A percentile compares a stretch with the other conserved stretches of the same genome.
These are phyloP conservation scores for Aquilaria agallochum DNA, from an alignment of 441 rosid species.

Conservation along the genomic window DNA sequence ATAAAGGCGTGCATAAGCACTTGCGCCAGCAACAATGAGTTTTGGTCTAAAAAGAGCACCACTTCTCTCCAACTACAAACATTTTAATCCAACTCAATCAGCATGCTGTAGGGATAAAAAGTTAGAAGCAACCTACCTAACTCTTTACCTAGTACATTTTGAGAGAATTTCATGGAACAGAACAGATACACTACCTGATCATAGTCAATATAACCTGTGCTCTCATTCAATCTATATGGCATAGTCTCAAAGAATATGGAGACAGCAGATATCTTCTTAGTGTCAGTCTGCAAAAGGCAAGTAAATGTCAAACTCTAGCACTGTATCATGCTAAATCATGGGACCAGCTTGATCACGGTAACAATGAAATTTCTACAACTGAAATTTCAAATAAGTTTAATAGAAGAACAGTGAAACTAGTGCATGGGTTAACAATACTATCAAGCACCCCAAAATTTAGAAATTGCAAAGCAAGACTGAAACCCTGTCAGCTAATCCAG, in stretches of 20 bases:
- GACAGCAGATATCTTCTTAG: constrained; percentile 96
- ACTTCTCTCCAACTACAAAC: constrained; percentile 78
- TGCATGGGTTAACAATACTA: too few relatives aligned
- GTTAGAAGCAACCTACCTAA: too few relatives aligned
- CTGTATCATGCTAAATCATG: constrained; percentile 1
- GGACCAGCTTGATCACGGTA: constrained; percentile 1
- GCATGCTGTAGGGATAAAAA: neutral
- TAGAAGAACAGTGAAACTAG: too few relatives aligned
- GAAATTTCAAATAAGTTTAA: too few relatives aligned
- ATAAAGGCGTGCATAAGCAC: constrained; percentile 96
- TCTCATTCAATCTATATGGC: constrained; percentile 93
- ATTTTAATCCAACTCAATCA: constrained; percentile 19
- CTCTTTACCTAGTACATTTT: neutral
- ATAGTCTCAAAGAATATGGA: constrained; percentile 94
- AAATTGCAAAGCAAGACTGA: too few relatives aligned
- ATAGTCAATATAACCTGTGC: constrained; percentile 85
- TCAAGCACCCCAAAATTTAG: too few relatives aligned
- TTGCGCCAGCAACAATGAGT: constrained; percentile 96
- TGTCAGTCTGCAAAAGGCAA: constrained; percentile 67
- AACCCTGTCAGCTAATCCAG: too few relatives aligned
- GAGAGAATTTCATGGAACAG: constrained; percentile 2
- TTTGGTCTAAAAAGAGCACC: constrained; percentile 91
- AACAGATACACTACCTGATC: constrained; percentile 59
- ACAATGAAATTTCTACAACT: neutral
- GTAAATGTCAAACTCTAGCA: neutral